Percentiles rank a stretch among this genome's conserved stretches.
Evolutionary conservation across 2,329 filamentous ascomycete species (phyloP).

Genomic region (Penicillium olsonii): DNA sequence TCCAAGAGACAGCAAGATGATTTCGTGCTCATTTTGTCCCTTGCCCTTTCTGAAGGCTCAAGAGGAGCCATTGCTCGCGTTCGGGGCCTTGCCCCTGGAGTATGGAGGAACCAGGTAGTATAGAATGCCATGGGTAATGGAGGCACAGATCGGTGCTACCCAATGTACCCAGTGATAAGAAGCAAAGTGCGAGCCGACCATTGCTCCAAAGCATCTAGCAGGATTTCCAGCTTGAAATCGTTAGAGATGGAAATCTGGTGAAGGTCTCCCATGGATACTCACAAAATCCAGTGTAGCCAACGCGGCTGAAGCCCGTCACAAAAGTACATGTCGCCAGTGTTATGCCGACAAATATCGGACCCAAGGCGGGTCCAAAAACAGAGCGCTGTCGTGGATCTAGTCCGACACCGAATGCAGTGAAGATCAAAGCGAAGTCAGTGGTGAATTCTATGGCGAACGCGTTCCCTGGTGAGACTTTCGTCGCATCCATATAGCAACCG

Average conservation of each 20-base stretch:
- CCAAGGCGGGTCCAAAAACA: not conserved
- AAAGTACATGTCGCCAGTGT: not conserved
- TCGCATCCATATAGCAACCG: not conserved
- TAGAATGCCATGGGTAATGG: not conserved
- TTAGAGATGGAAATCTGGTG: not conserved
- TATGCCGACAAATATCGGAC: not conserved
- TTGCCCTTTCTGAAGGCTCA: not conserved
- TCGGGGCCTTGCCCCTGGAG: not conserved
- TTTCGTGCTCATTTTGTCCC: too few relatives aligned
- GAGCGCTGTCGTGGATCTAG: not conserved
- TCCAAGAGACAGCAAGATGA: too few relatives aligned
- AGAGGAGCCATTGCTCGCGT: not conserved
- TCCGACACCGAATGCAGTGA: not conserved
- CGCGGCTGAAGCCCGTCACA: not conserved
- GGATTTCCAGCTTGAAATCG: not conserved
- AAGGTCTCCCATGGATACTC: not conserved
- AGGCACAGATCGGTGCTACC: not conserved
- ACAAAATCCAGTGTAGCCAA: not conserved
- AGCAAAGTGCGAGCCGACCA: not conserved
- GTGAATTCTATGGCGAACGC: not conserved
- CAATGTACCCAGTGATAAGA: not conserved
- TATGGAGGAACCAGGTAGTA: not conserved
- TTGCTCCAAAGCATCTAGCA: not conserved
- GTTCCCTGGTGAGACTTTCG: not conserved
- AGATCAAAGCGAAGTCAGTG: not conserved